These are phyloP conservation scores for Anisodus tanguticus DNA, from an alignment of 257 asterid species.

Conservation along the genomic window DNA sequence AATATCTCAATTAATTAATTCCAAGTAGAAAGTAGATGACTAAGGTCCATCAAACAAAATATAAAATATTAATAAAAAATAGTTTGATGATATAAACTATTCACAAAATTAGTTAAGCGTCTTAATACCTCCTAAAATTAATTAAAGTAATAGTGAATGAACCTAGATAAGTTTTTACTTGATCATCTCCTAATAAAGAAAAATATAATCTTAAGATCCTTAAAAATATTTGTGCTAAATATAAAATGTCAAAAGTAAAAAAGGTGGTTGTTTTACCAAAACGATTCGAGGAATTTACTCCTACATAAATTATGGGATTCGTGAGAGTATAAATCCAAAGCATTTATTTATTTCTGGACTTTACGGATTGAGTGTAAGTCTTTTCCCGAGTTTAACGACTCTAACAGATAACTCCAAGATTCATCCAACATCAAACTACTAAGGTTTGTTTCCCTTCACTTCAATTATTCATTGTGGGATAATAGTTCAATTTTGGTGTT, in stretches of 20 bases:
- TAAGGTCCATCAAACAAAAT: not conserved
- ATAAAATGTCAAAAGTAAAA: not conserved
- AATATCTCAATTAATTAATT: no score
- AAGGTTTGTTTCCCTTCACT: not conserved
- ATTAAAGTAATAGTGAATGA: no score
- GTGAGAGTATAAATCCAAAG: not conserved
- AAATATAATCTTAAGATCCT: no score
- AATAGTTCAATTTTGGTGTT: not conserved
- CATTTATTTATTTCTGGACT: not conserved
- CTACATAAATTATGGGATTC: not conserved
- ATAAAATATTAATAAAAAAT: no score
- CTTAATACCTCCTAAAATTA: no score
- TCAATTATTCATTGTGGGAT: not conserved
- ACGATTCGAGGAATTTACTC: not conserved
- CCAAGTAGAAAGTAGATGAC: no score
- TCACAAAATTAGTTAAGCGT: no score
- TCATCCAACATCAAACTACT: no score
- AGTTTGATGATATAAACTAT: no score
- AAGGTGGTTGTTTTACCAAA: not conserved
- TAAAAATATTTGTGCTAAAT: no score
- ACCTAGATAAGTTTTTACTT: no score
- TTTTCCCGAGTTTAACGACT: conserved; percentile 11
- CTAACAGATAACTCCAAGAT: not conserved
- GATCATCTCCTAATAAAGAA: no score
- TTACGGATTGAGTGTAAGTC: not conserved